phyloP scores from a whole-genome alignment of 2,329 filamentous ascomycete genomes.

The Pseudocercospora fijiensis region DNA sequence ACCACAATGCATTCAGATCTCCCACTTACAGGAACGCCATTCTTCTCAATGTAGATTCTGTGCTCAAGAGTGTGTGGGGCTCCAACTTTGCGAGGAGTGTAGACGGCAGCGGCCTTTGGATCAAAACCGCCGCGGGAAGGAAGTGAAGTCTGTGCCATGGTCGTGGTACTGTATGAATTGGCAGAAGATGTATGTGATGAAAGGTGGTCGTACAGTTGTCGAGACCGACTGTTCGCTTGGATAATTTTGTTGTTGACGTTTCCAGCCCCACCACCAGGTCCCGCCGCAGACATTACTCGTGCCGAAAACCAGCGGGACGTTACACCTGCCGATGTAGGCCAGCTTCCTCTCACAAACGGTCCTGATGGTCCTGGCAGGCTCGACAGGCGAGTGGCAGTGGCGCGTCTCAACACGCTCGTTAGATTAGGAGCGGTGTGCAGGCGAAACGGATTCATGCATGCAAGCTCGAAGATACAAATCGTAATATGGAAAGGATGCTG shows the following conservation, averaged over 20 bases:
- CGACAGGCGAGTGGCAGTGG: conserved; percentile 9
- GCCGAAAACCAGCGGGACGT: conserved; percentile 17
- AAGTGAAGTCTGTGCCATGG: conserved; percentile 25
- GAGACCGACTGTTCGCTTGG: conserved; percentile 23
- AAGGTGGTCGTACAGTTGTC: conserved; percentile 29
- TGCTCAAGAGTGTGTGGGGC: conserved; percentile 92
- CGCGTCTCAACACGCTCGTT: conserved; percentile 15
- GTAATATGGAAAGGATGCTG: conserved; percentile 4
- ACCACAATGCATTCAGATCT: background rate
- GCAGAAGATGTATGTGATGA: conserved; percentile 14
- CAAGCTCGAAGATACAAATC: background rate
- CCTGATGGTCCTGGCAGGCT: background rate
- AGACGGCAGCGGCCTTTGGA: conserved; percentile 62
- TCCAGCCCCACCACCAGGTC: conserved; percentile 27
- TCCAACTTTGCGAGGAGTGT: conserved; percentile 81
- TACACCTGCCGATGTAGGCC: conserved; percentile 8
- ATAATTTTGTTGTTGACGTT: conserved; percentile 31
- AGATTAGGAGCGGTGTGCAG: conserved; percentile 12
- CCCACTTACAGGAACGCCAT: conserved; percentile 68
- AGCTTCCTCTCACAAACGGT: background rate
- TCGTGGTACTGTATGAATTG: conserved; percentile 17
- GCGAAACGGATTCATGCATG: conserved; percentile 21
- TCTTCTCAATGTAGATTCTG: conserved; percentile 96
- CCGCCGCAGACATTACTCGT: conserved; percentile 19
- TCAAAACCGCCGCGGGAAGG: conserved; percentile 36